Base-by-base conservation (phyloP, 495 filamentous ascomycete genomes). In the Pyrenula massariospora region DNA sequence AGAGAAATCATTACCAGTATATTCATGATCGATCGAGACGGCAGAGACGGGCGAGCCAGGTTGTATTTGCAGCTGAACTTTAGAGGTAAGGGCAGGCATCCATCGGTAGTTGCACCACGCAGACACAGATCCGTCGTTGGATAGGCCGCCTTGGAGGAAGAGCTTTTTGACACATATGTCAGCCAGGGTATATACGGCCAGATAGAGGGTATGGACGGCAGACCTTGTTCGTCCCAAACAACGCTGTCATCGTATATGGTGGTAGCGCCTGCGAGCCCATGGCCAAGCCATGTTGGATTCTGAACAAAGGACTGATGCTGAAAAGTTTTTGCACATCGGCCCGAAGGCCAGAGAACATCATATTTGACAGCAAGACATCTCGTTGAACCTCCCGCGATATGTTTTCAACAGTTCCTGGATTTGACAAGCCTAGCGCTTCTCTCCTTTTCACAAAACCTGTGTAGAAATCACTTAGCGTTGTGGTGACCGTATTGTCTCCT, bases 291-390 rank as follows among this genome's bases (percentile, higher is more conserved):
- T 99, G 94, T 53, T 91, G 95, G 58, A 96, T 86, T 70, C 96
- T 92, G 80, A 99, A 99, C 64, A 97, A 75, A 51, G 93, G 94
- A 60, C 83, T 80, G 65, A 95, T 79, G 76, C 89, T 88, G 74
- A 96, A 91, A 62, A 87, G 85, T 79, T 96, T 99, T 60, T 87
- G 95, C 65, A 97, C 72, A 70, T 99, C 94, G 65, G 93, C 94
- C 60, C 90, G 86, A 66, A 99, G 79, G 56, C 94, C 94, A 20
- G 87, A 80, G 78, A 97, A 97, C 82, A 91, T 93, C 66, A 88
- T 87, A 74, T 96, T 95, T 69, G 84, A 90, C 61, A 95, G 82
- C 68, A 96, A 84, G 51, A 95, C 91, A 77, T 96, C 91, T 67
- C 90, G 89, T 73, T 93, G 84, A 50, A 96, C 90, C 78, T 99